Evolutionary conservation across 2,329 filamentous ascomycete genomes (phyloP).

Genomic region (Alternaria triticimaculans): DNA sequence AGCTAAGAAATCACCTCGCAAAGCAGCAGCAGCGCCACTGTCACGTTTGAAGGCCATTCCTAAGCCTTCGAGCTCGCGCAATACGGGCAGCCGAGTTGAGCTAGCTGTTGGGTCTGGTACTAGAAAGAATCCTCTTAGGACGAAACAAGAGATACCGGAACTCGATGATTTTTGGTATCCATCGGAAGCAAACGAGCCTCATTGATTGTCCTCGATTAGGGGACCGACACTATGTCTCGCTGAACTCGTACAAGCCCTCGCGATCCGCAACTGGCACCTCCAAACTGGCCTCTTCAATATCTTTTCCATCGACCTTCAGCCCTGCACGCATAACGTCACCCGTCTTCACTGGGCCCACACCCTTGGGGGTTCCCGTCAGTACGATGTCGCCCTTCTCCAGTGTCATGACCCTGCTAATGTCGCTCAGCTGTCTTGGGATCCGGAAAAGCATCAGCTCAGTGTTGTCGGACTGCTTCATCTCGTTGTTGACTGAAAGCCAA

Average conservation of each 20-base stretch:
- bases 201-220: neutral
- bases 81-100: neutral
- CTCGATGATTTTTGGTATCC: neutral
- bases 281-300: conserved; percentile 83
- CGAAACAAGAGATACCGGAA: neutral
- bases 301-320: conserved; percentile 78
- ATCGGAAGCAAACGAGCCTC: neutral
- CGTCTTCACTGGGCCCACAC: conserved; percentile 82
- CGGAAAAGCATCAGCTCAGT: conserved; percentile 95
- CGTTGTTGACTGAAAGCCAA: conserved; percentile 82
- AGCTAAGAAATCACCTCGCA: conserved; percentile 8
- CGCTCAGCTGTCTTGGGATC: conserved; percentile 84
- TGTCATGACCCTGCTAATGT: conserved; percentile 95
- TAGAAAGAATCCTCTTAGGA: neutral
- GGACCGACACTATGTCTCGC: conserved; percentile 51
- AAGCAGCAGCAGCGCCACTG: neutral
- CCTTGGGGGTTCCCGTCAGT: conserved; percentile 96
- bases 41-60: neutral
- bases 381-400: conserved; percentile 91
- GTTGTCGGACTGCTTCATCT: conserved; percentile 80
- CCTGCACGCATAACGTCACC: conserved; percentile 90
- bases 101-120: neutral
- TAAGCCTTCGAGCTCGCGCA: neutral
- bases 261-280: conserved; percentile 84
- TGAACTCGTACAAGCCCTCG: conserved; percentile 76